Conservation (phyloP, 768 basidiomycete genomes). For the Pholiota conissans region DNA sequence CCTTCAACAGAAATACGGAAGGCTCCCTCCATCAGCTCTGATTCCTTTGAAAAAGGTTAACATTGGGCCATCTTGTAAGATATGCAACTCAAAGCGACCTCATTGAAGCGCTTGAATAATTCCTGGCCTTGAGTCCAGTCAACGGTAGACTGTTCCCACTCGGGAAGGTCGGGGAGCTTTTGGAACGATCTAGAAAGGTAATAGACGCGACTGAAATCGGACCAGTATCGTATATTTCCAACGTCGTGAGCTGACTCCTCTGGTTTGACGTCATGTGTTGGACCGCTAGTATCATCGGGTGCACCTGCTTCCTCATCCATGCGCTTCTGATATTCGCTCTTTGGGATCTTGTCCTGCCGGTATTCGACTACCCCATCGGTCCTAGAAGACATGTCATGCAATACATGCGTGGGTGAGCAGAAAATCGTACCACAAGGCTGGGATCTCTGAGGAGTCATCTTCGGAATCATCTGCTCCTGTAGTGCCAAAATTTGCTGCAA, state of each 20-base stretch:
- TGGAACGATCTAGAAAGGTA: constrained; percentile 69
- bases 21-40: constrained; percentile 67
- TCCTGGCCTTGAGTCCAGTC: constrained; percentile 60
- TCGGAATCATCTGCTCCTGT: constrained; percentile 39
- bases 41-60: constrained; percentile 39
- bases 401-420: neutral
- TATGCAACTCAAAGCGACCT: constrained; percentile 39
- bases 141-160: constrained; percentile 52
- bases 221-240: constrained; percentile 56
- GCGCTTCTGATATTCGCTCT: constrained; percentile 54
- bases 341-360: constrained; percentile 50
- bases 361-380: constrained; percentile 47
- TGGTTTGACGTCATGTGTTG: neutral
- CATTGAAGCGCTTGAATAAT: constrained; percentile 51
- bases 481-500: constrained; percentile 65
- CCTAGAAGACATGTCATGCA: constrained; percentile 34
- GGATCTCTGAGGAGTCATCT: constrained; percentile 20
- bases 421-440: constrained; percentile 14
- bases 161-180: constrained; percentile 55
- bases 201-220: constrained; percentile 65
- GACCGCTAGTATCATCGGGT: neutral
- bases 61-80: neutral
- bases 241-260: constrained; percentile 12
- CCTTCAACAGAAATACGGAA: constrained; percentile 73
- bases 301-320: constrained; percentile 26